Base-by-base conservation (phyloP, 805 yeast genomes). In the Starmerella sp. region DNA sequence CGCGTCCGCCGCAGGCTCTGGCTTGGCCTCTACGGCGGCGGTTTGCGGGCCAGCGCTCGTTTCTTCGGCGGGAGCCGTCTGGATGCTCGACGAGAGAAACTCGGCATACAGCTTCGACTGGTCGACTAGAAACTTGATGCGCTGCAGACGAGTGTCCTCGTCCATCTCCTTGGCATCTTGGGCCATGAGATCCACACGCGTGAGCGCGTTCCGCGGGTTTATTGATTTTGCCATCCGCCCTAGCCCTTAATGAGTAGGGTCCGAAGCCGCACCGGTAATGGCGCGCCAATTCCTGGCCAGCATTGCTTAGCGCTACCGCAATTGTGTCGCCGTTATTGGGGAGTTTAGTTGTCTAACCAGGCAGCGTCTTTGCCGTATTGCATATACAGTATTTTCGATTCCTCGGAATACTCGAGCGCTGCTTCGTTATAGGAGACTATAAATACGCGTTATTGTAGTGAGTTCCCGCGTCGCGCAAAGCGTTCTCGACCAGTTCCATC, bases 21-120 rank as follows among this genome's bases (percentile, higher is more conserved):
- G 29, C 51, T 56, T 56, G 46, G 58, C 15, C 11, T 22, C 35
- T 32, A 10, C 11, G 35, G 11, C 32, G 32, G 32, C 15, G 6
- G 13, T 34, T 42, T 14, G 62, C 55, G 59, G 60, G 51, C 56
- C 43, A 10, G 56, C 34, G 59, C 65, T 55, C 65, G 67, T 77
- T 65, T 31, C 59, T 34, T 57, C 52, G 5, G 51, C 17, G 9
- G 51, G 34, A 5, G 14, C 36, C 6, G 28, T 10, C 14, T 50
- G 34, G 45, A 91, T 75, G 10, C 90, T 83, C 51, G 88, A 90
- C 3, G 95, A 81, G 43, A 91, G 86, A 60, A 91, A 87, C 58
- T 83, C 79, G 0, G 97, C 84, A 69, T 87, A 91, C 1, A 90
- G 79, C 65, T 88, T 90, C 15, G 96, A 86, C 65, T 86, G 83